phyloP scores from a whole-genome alignment of 2,329 filamentous ascomycete genomes.

The Catunica adiposa region DNA sequence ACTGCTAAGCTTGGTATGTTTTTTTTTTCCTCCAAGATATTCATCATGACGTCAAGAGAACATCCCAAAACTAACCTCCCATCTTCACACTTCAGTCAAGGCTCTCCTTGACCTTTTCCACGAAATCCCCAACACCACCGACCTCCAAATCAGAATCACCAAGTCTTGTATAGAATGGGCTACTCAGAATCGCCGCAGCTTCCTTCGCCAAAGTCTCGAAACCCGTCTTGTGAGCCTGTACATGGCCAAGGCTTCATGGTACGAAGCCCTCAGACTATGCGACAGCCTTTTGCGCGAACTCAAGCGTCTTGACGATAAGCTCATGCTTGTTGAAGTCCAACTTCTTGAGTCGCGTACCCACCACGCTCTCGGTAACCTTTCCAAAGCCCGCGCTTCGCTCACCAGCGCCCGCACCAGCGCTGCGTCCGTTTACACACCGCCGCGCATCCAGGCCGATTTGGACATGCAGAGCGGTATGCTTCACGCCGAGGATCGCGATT shows the following conservation, averaged over 20 bases:
- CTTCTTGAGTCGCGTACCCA: slow-evolving; percentile 93
- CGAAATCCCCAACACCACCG: slow-evolving; percentile 82
- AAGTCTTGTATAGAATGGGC: slow-evolving; percentile 99
- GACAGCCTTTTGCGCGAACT: slow-evolving; percentile 91
- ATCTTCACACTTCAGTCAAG: slow-evolving; percentile 49
- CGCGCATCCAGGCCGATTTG: slow-evolving; percentile 82
- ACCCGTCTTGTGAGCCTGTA: slow-evolving; percentile 84
- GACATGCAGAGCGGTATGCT: slow-evolving; percentile 99
- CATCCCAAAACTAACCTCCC: neutral
- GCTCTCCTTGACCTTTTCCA: slow-evolving; percentile 92
- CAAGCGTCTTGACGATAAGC: slow-evolving; percentile 95
- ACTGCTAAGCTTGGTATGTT: slow-evolving; percentile 84
- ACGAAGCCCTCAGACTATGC: slow-evolving; percentile 91
- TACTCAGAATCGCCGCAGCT: slow-evolving; percentile 79
- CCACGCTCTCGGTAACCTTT: slow-evolving; percentile 89
- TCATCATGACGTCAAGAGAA: neutral
- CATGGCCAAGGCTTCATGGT: slow-evolving; percentile 96
- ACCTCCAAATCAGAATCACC: slow-evolving; percentile 85
- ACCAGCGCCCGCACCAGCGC: slow-evolving; percentile 90
- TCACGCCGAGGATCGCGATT: slow-evolving; percentile 96
- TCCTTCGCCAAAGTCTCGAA: slow-evolving; percentile 95
- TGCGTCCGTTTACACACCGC: slow-evolving; percentile 92
- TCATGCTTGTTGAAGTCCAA: slow-evolving; percentile 94
- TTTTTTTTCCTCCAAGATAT: neutral
- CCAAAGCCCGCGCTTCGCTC: slow-evolving; percentile 86